These are phyloP conservation scores for Asterophora parasitica DNA, from an alignment of 768 basidiomycete species.

Conservation along the genomic window DNA sequence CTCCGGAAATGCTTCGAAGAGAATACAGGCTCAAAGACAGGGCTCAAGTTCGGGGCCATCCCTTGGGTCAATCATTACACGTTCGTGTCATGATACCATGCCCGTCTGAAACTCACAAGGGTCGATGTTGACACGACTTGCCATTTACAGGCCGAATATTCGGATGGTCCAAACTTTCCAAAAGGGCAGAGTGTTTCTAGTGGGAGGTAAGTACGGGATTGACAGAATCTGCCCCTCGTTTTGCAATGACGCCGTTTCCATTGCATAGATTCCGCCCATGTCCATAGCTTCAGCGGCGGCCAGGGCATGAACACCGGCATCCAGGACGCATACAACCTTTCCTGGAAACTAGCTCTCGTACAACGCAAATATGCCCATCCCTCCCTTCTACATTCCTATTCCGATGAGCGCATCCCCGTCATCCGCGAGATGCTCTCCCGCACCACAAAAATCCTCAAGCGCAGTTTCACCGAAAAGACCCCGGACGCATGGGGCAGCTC, in stretches of 20 bases:
- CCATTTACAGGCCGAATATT: conserved; percentile 35
- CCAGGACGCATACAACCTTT: conserved; percentile 34
- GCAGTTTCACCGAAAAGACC: conserved; percentile 16
- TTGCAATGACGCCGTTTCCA: neutral
- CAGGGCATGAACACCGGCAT: conserved; percentile 24
- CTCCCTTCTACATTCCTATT: conserved; percentile 36
- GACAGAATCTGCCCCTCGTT: neutral
- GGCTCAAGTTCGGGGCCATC: conserved; percentile 23
- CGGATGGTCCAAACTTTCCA: conserved; percentile 41
- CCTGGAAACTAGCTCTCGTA: conserved; percentile 42
- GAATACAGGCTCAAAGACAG: conserved; percentile 18
- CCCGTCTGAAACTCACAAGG: too few relatives aligned
- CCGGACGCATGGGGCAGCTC: conserved; percentile 17
- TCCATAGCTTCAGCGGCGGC: conserved; percentile 40
- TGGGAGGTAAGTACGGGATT: conserved; percentile 35
- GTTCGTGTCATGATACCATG: conserved; percentile 12
- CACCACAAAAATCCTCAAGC: conserved; percentile 27
- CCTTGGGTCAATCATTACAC: conserved; percentile 25
- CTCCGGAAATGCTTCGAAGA: conserved; percentile 18
- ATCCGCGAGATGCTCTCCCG: conserved; percentile 40
- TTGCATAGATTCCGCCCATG: conserved; percentile 44
- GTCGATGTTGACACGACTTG: neutral
- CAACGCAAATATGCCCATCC: conserved; percentile 29
- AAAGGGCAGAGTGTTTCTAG: conserved; percentile 40
- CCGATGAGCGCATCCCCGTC: conserved; percentile 40